A percentile compares a stretch with the other conserved stretches of the same genome.
phyloP scores from a whole-genome alignment of 163 green algal species.

The Prototheca wickerhamii region DNA sequence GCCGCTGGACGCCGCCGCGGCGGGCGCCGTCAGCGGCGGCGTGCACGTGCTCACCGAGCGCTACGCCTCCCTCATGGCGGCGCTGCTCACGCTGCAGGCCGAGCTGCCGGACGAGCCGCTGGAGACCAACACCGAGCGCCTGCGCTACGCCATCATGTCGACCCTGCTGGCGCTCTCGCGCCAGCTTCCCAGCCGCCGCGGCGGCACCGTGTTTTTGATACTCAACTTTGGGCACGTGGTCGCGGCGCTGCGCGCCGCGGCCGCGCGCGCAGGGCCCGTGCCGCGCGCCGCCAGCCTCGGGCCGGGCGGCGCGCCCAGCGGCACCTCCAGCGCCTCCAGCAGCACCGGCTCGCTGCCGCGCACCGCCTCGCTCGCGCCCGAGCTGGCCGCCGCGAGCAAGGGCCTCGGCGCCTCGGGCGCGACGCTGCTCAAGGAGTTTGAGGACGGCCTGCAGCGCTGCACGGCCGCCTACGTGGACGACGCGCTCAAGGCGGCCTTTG shows the following conservation, averaged over 20 bases:
- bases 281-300: conserved; percentile 10
- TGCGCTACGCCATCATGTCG: conserved; percentile 49
- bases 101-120: conserved; percentile 48
- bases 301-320: conserved; percentile 6
- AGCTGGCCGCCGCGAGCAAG: neutral
- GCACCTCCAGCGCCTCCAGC: neutral
- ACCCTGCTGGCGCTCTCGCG: conserved; percentile 34
- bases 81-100: conserved; percentile 71
- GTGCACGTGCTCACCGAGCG: conserved; percentile 51
- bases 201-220: conserved; percentile 78
- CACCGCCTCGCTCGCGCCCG: neutral
- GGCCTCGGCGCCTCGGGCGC: conserved; percentile 14
- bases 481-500: conserved; percentile 64
- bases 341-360: neutral
- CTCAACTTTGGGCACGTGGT: conserved; percentile 73
- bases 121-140: conserved; percentile 42
- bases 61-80: conserved; percentile 78
- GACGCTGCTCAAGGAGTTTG: conserved; percentile 58
- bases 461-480: conserved; percentile 79
- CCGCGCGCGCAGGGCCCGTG: conserved; percentile 11
- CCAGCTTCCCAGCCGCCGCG: conserved; percentile 19
- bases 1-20: conserved; percentile 31
- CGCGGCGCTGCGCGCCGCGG: conserved; percentile 28
- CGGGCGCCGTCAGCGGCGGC: conserved; percentile 6
- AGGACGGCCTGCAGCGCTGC: conserved; percentile 68